Conservation (phyloP, 805 yeast genomes). For the Scheffersomyces coipomensis region DNA sequence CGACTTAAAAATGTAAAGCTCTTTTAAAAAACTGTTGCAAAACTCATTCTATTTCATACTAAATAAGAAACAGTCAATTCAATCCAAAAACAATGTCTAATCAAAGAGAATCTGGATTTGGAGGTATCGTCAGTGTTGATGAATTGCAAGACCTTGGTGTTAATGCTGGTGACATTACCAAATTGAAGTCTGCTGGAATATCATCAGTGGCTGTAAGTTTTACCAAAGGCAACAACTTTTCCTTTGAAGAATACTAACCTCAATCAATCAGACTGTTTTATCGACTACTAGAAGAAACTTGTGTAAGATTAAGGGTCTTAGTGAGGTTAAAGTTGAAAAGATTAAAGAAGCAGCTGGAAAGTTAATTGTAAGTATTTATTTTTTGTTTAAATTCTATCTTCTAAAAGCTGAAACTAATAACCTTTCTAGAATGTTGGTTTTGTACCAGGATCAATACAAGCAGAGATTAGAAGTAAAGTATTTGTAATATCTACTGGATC, state of each 20-base stretch:
- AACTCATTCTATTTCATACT: background rate
- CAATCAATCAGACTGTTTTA: slow-evolving; percentile 10
- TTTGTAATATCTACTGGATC: slow-evolving; percentile 12
- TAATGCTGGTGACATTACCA: slow-evolving; percentile 14
- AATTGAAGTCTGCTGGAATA: slow-evolving; percentile 12
- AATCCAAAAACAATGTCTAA: background rate
- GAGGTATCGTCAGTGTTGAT: slow-evolving; percentile 7
- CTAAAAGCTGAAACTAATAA: slow-evolving; percentile 1
- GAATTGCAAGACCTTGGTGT: slow-evolving; percentile 12
- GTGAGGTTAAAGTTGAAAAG: slow-evolving; percentile 14
- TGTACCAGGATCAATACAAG: slow-evolving; percentile 12
- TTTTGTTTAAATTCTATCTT: background rate
- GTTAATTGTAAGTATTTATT: slow-evolving; percentile 10
- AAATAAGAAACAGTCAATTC: background rate
- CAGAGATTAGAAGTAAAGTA: slow-evolving; percentile 11
- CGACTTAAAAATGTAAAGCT: background rate
- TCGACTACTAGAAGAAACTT: slow-evolving; percentile 12
- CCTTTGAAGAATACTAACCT: slow-evolving; percentile 1
- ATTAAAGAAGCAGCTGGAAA: slow-evolving; percentile 15
- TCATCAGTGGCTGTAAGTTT: slow-evolving; percentile 14
- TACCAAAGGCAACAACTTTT: background rate
- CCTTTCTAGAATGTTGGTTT: slow-evolving; percentile 10
- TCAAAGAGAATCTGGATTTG: background rate
- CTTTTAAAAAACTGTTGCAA: background rate
- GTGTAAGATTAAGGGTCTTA: slow-evolving; percentile 14